Conservation (phyloP, 805 yeast genomes). For the Vanderwaltozyma yarrowii region DNA sequence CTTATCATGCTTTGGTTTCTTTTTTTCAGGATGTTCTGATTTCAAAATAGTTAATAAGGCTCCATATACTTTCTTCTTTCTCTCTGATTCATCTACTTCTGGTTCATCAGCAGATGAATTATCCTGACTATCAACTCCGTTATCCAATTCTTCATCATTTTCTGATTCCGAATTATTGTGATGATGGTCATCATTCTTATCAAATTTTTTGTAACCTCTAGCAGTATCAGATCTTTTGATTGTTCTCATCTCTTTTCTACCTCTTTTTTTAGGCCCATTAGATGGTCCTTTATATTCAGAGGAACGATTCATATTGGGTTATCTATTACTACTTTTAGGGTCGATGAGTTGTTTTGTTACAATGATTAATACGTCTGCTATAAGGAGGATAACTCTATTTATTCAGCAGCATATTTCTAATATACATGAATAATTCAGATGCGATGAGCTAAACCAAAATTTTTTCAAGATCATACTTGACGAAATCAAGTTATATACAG, state of each 20-base stretch:
- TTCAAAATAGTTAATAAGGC: slow-evolving; percentile 56
- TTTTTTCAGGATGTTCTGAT: slow-evolving; percentile 32
- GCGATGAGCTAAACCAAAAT: neutral
- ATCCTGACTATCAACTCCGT: slow-evolving; percentile 2
- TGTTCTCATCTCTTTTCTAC: slow-evolving; percentile 51
- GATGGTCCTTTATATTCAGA: neutral
- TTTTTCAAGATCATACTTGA: neutral
- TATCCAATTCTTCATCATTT: slow-evolving; percentile 9
- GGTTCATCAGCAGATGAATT: slow-evolving; percentile 8
- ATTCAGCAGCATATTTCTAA: too few species aligned
- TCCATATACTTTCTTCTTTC: slow-evolving; percentile 44
- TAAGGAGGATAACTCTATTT: too few species aligned
- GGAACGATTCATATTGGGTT: neutral
- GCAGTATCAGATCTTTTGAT: slow-evolving; percentile 42
- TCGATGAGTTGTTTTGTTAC: too few species aligned
- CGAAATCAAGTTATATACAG: neutral
- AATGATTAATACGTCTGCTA: too few species aligned
- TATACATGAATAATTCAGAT: too few species aligned
- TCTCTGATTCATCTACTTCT: slow-evolving; percentile 15
- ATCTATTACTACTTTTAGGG: too few species aligned
- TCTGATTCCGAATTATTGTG: slow-evolving; percentile 2
- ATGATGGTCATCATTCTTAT: slow-evolving; percentile 9
- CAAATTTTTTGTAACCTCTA: slow-evolving; percentile 25
- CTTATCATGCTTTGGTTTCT: slow-evolving; percentile 8
- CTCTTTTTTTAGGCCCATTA: slow-evolving; percentile 28